Conservation (phyloP, 2,329 filamentous ascomycete genomes). For the Penicillium sp. region DNA sequence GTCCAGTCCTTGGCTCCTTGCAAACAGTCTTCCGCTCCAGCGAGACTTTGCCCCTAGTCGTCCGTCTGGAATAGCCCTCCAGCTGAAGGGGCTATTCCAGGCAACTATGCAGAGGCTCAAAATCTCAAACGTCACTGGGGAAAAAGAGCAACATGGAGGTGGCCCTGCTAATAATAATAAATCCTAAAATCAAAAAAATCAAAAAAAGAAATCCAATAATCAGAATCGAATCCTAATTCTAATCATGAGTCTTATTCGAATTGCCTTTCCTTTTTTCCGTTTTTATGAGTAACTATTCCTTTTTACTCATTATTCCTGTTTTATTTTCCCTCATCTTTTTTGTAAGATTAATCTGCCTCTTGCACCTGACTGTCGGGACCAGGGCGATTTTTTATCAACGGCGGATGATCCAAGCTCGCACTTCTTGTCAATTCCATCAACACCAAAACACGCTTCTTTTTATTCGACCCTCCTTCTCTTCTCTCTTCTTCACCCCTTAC, state of each 20-base stretch:
- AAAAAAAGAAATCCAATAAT: neutral
- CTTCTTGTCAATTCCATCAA: neutral
- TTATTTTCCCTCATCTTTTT: neutral
- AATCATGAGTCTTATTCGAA: neutral
- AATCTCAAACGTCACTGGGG: slow-evolving; percentile 27
- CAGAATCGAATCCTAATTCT: neutral
- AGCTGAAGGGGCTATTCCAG: slow-evolving; percentile 19
- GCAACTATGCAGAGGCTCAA: slow-evolving; percentile 29
- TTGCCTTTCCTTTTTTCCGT: neutral
- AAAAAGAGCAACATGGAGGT: neutral
- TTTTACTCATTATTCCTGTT: neutral
- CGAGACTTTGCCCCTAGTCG: neutral
- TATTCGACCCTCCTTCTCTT: neutral
- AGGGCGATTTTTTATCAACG: slow-evolving; percentile 2
- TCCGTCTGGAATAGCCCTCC: slow-evolving; percentile 10
- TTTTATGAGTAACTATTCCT: neutral
- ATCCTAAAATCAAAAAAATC: neutral
- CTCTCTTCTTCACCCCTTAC: slow-evolving; percentile 6
- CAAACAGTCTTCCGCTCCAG: too few relatives aligned
- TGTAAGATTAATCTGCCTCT: slow-evolving; percentile 11
- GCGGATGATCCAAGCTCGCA: neutral
- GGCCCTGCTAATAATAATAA: slow-evolving; percentile 2
- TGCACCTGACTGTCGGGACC: slow-evolving; percentile 9
- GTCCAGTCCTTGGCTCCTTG: too few relatives aligned
- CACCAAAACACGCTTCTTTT: neutral